phyloP scores from a whole-genome alignment of 306 rosid species.

The Fragaria nilgerrensis region DNA sequence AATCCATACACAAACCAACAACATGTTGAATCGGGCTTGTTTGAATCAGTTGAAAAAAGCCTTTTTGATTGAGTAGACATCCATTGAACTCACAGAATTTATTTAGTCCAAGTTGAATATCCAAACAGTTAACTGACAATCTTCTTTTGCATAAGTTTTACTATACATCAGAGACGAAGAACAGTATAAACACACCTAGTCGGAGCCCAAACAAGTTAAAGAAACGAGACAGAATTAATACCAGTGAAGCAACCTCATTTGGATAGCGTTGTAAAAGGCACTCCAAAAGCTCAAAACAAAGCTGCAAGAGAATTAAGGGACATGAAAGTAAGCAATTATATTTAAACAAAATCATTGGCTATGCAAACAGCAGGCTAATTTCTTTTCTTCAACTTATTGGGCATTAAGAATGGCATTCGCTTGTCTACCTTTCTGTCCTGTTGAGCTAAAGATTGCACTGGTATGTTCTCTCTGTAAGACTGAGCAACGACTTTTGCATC shows the following conservation, averaged over 20 bases:
- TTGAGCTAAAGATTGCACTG: conserved; percentile 87
- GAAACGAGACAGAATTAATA: conserved; percentile 34
- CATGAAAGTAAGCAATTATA: conserved; percentile 19
- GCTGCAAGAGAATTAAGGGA: conserved; percentile 54
- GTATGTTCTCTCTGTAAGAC: conserved; percentile 55
- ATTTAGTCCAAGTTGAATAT: not conserved
- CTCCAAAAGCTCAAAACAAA: conserved; percentile 81
- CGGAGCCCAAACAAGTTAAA: conserved; percentile 24
- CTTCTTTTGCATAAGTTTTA: not conserved
- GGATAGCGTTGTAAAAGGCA: conserved; percentile 60
- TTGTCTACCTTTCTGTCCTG: conserved; percentile 77
- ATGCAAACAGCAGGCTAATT: not conserved
- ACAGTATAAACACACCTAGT: not conserved
- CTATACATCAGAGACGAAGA: conserved; percentile 5
- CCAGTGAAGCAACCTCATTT: conserved; percentile 64
- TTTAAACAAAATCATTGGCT: not conserved
- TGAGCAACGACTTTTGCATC: conserved; percentile 77
- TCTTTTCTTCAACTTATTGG: not conserved
- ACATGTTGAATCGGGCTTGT: too few relatives aligned
- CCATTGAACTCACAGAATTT: too few relatives aligned
- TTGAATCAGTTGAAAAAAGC: not conserved
- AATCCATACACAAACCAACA: not conserved
- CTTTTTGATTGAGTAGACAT: not conserved
- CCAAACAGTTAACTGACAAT: not conserved
- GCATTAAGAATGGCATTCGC: not conserved